phyloP scores from a whole-genome alignment of 805 yeast genomes.

The Saitoella complicata region DNA sequence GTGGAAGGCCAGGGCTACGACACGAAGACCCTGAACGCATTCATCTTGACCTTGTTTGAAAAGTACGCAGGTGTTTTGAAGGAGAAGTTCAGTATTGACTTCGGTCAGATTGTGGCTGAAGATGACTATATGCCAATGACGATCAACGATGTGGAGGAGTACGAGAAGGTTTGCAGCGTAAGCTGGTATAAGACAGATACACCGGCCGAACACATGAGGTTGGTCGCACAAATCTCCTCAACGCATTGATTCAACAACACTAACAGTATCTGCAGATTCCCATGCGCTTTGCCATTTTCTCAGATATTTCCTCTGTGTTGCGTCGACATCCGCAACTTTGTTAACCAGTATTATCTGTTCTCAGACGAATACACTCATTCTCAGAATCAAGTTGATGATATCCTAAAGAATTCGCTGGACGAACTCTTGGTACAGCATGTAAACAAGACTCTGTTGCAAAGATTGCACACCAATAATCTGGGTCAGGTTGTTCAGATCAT shows the following conservation, averaged over 20 bases:
- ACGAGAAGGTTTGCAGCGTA: conserved; percentile 43
- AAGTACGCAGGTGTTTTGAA: conserved; percentile 43
- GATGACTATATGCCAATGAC: conserved; percentile 84
- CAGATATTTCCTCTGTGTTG: conserved; percentile 79
- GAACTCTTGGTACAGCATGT: conserved; percentile 51
- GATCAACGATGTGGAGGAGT: conserved; percentile 42
- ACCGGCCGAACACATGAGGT: conserved; percentile 5
- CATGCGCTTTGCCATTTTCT: conserved; percentile 69
- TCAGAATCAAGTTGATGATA: conserved; percentile 21
- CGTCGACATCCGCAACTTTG: conserved; percentile 49
- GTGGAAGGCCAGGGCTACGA: conserved; percentile 53
- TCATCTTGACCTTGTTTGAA: conserved; percentile 42
- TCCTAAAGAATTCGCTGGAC: conserved; percentile 34
- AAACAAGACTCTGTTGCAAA: conserved; percentile 42
- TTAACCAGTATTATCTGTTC: conserved; percentile 49
- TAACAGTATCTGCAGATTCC: conserved; percentile 21
- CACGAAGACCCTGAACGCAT: conserved; percentile 41
- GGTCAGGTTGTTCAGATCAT: conserved; percentile 82
- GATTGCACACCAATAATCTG: conserved; percentile 56
- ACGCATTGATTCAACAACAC: too few species aligned
- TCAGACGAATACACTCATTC: conserved; percentile 39
- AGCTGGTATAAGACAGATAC: conserved; percentile 50
- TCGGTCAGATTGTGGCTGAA: conserved; percentile 39
- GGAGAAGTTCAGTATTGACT: conserved; percentile 41
- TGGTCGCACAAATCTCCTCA: background rate